Conservation (phyloP, 2,329 filamentous ascomycete genomes). For the Sporothrix mexicana region DNA sequence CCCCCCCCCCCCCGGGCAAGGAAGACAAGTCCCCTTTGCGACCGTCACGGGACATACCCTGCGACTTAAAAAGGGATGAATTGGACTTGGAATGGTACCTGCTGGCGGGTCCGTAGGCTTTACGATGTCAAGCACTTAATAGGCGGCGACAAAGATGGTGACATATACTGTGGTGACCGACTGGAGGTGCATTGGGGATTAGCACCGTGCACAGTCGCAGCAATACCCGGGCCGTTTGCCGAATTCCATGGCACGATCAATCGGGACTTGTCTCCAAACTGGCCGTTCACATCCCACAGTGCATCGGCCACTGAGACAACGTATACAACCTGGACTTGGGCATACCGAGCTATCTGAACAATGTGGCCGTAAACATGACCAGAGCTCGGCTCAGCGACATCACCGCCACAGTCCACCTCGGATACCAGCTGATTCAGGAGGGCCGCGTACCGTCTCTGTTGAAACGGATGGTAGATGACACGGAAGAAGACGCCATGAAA, state of each 20-base stretch:
- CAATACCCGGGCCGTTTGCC: not conserved
- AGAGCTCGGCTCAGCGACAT: not conserved
- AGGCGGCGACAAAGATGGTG: not conserved
- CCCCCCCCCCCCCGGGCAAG: not conserved
- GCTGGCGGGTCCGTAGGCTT: not conserved
- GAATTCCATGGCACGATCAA: not conserved
- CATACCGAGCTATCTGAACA: not conserved
- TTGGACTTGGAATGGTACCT: not conserved
- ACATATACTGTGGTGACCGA: not conserved
- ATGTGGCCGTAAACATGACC: conserved; percentile 10
- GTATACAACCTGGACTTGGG: conserved; percentile 1
- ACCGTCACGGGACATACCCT: not conserved
- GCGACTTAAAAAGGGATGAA: not conserved
- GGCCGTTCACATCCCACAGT: not conserved
- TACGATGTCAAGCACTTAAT: not conserved
- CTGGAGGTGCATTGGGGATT: not conserved
- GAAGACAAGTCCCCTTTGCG: not conserved
- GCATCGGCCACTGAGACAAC: conserved; percentile 3
- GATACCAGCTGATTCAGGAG: not conserved
- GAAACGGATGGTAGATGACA: not conserved
- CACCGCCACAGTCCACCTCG: not conserved
- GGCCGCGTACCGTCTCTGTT: not conserved
- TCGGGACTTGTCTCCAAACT: not conserved
- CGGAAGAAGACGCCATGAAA: not conserved
- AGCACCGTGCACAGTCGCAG: not conserved